Evolutionary conservation across 345 rosid genomes (phyloP), one percentile per base, ranked within the genome.

Genomic region (Corymbia maculata): DNA sequence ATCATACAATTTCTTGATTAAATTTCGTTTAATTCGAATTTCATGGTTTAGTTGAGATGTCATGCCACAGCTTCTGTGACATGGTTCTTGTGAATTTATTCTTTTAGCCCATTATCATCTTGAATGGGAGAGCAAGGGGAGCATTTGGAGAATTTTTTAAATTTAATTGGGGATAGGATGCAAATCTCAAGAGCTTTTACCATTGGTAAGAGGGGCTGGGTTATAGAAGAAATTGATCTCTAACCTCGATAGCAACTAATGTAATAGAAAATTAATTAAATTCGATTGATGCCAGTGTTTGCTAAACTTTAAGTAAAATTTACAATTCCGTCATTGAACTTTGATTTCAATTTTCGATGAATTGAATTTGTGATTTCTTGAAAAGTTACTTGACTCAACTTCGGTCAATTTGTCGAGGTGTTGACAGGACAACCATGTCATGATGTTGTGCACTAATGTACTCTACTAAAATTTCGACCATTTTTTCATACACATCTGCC

Each of bases 311-410:
- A 9, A 5, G 82, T 32, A 0, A 70, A 36, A 44, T 68, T 68
- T 32, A 68, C 6, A 8, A 32, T 16, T 32, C 4, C 12, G 2
- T 16, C 7, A 66, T 30, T 15, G 6, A 68, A 36, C 13, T 70
- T 36, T 1, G 0, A 70, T 32, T 36, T 70, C 24, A 9, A 70
- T 8, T 32, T 36, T 0, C 3, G 2, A 36, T 68, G 1, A 17
- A 32, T 5, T 14, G 80, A 17, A 16, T 70, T 9, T 17, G 47
- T 70, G 24, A 0, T 4, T 70, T 70, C 17, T 17, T 4, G 45
- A 12, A 36, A 17, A 2, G 1, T 70, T 32, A 24, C 36, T 70
- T 16, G 0, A 4, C 24, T 1, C 10, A 32, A 32, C 24, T 32
- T 68, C 3, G 5, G 21, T 15, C 44, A 66, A 59, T 24, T 24